Evolutionary conservation across 2,329 filamentous ascomycete species (phyloP), one percentile per base, ranked within the genome.

Genomic region (Cryphonectria japonica): DNA sequence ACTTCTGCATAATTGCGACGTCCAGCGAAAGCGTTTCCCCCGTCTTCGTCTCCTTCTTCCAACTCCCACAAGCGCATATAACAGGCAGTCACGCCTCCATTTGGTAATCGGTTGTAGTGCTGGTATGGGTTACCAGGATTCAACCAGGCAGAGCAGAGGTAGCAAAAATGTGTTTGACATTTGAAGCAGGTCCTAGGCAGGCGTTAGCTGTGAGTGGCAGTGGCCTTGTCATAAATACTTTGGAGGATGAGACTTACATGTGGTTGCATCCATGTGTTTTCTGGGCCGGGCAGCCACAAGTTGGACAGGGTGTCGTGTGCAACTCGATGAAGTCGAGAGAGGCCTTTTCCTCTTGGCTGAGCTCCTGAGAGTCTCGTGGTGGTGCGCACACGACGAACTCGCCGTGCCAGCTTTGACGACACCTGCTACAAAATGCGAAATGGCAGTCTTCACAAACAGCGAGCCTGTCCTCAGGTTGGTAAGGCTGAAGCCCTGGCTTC

Each of bases 241-340:
- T 29, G 26, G 1, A 41, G 14, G 3, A 50, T 14, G 26, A 64
- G 19, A 62, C 71, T 16, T 69, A 66, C 94, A 98, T 98, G 81
- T 98, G 95, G 80, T 98, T 98, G 85, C 96, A 99, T 54, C 96
- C 96, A 78, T 93, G 90, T 1, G 92, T 93, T 84, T 99, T 99
- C 79, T 97, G 93, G 32, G 91, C 92, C 0, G 93, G 93, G 0
- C 92, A 91, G 41, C 86, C 89, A 82, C 96, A 99, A 4, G 94
- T 95, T 14, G 96, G 95, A 78, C 96, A 99, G 1, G 92, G 90
- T 14, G 94, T 94, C 0, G 95, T 97, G 82, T 97, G 91, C 73
- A 89, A 82, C 65, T 88, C 85, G 75, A 99, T 85, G 78, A 97
- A 99, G 71, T 96, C 92, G 74, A 96, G 85, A 2, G 93, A 94